Conservation (phyloP, 441 rosid genomes). For the Macaranga tanarius region DNA sequence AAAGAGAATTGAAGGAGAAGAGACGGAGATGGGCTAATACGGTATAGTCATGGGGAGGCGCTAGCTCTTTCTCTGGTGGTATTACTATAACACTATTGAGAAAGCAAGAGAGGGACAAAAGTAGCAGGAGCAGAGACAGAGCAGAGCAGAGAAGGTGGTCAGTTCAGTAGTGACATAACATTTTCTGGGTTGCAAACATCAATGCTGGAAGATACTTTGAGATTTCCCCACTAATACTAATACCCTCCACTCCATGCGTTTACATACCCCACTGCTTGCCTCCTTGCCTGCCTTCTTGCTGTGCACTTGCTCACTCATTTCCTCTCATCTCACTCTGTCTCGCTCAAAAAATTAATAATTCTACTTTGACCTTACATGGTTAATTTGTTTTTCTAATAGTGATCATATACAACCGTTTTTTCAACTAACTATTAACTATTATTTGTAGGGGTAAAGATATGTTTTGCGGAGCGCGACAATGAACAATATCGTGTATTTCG, state of each 20-base stretch:
- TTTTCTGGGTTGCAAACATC: conserved; percentile 15
- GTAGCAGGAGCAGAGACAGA: not conserved
- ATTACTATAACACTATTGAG: not conserved
- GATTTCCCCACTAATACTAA: not conserved
- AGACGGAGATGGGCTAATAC: not conserved
- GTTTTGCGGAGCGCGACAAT: too few relatives aligned
- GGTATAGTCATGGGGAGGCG: not conserved
- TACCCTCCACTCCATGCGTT: not conserved
- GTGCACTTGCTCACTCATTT: not conserved
- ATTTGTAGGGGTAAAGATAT: too few relatives aligned
- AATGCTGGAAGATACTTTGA: conserved; percentile 10
- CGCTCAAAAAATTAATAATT: too few relatives aligned
- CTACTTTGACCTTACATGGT: too few relatives aligned
- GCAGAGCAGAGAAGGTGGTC: not conserved
- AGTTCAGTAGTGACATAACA: conserved; percentile 12
- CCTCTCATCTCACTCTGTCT: too few relatives aligned
- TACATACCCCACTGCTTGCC: not conserved
- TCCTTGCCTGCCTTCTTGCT: not conserved
- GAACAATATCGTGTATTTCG: too few relatives aligned
- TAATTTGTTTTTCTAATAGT: too few relatives aligned
- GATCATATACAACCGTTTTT: too few relatives aligned
- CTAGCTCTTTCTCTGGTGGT: not conserved
- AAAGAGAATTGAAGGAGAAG: too few relatives aligned
- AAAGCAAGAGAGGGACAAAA: not conserved
- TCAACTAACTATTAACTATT: too few relatives aligned